A percentile compares a stretch with the other conserved stretches of the same genome.
Evolutionary conservation across 176 grass and related monocot genomes (phyloP).

Genomic region (Sorghum bicolor): DNA sequence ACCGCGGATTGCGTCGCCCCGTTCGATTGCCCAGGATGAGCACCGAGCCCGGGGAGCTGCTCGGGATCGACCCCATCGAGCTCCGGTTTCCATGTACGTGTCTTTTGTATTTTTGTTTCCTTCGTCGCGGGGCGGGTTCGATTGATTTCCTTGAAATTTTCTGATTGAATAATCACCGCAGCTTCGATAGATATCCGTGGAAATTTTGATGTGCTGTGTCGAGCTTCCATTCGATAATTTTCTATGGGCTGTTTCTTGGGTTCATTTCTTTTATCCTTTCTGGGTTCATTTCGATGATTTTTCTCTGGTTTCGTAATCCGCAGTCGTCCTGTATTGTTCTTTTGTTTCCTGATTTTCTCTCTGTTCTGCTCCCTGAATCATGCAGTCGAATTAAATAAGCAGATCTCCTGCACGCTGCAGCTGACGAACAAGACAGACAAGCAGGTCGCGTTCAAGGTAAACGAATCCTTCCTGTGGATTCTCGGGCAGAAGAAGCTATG

Average conservation of each 20-base stretch:
- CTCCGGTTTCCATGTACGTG: constrained; percentile 69
- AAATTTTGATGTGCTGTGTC: background rate
- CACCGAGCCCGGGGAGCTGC: constrained; percentile 48
- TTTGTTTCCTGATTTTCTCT: background rate
- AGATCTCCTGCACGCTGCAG: constrained; percentile 82
- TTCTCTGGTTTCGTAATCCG: background rate
- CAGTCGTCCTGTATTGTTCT: background rate
- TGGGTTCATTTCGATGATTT: background rate
- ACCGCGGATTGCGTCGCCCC: background rate
- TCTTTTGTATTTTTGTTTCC: background rate
- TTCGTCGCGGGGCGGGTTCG: background rate
- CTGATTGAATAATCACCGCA: background rate
- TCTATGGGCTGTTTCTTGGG: background rate
- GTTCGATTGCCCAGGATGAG: constrained; percentile 32
- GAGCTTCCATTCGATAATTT: constrained; percentile 9
- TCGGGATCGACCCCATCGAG: constrained; percentile 68
- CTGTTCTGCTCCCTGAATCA: background rate
- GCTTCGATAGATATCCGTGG: background rate
- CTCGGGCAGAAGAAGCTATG: background rate
- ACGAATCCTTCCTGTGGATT: background rate
- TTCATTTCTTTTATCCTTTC: background rate
- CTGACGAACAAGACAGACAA: constrained; percentile 76
- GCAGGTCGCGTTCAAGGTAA: constrained; percentile 80
- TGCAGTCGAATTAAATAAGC: constrained; percentile 80
- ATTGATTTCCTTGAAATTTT: background rate